Evolutionary conservation across 2,329 filamentous ascomycete species (phyloP).

Genomic region (Colletotrichum trifolii): DNA sequence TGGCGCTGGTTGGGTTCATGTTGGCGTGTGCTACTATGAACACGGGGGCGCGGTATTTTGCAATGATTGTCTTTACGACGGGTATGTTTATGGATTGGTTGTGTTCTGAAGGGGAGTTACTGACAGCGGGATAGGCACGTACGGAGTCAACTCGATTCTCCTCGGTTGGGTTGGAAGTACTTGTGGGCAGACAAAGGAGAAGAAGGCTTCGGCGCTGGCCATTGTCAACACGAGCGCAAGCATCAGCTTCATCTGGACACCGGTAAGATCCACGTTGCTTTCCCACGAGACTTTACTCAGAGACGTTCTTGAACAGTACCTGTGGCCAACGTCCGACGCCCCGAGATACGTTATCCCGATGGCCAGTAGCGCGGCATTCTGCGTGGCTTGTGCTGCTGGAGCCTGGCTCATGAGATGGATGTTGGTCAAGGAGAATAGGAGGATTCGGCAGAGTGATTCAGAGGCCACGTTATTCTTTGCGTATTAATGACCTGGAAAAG

Average conservation of each 20-base stretch:
- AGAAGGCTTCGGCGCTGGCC: conserved; percentile 50
- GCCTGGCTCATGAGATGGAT: conserved; percentile 42
- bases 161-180: conserved; percentile 49
- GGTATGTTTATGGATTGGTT: no score
- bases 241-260: conserved; percentile 38
- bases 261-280: background rate
- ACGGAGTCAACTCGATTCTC: conserved; percentile 48
- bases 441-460: conserved; percentile 33
- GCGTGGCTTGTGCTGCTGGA: conserved; percentile 39
- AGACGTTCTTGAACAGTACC: conserved; percentile 40
- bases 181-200: conserved; percentile 53
- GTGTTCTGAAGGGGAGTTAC: no score
- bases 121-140: conserved; percentile 37
- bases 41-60: conserved; percentile 42
- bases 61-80: conserved; percentile 44
- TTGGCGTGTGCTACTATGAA: conserved; percentile 45
- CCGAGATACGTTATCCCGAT: conserved; percentile 53
- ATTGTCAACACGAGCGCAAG: conserved; percentile 42
- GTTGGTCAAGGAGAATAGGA: conserved; percentile 40
- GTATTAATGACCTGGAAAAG: conserved; percentile 13
- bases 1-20: conserved; percentile 47
- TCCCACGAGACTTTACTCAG: background rate
- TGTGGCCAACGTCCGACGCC: conserved; percentile 51
- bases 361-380: conserved; percentile 37
- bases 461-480: conserved; percentile 33